Base-by-base conservation (phyloP, 2,329 filamentous ascomycete genomes). In the Colletotrichum liriopes region DNA sequence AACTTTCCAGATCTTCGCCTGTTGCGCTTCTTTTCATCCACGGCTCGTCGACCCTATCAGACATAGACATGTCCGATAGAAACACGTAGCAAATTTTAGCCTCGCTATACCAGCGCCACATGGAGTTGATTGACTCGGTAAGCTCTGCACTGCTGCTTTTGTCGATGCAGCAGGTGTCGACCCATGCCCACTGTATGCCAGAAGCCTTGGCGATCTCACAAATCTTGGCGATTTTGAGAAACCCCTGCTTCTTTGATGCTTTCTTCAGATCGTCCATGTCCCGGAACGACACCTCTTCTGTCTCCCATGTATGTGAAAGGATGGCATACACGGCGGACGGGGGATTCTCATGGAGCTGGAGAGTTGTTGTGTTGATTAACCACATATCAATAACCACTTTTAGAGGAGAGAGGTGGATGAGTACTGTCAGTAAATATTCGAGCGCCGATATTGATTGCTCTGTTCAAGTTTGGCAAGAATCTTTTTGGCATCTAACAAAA, bases 281-380 rank as follows among this genome's bases (percentile, higher is more conserved):
- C 39, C 77, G 72, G 35, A 76, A 76, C 5, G 74, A 73, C 1
- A 77, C 71, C 41, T 79, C 77, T 12, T 70, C 77, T 1, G 61
- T 47, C 16, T 73, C 75, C 78, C 76, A 80, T 6, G 74, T 78
- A 37, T 80, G 78, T 11, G 78, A 80, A 3, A 79, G 64, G 55
- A 79, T 78, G 26, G 77, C 76, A 26, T 80, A 80, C 41, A 6
- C 16, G 16, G 41, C 11, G 41, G 41, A 20, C 41, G 41, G 18
- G 2, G 41, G 41, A 20, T 43, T 43, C 41, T 43, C 41, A 20
- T 43, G 41, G 16, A 43, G 41, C 41, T 43, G 41, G 16, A 18
- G 41, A 7, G 41, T 43, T 18, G 41, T 43, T 18, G 41, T 43
- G 41, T 43, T 43, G 41, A 43, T 43, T 20, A 43, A 12, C 41